Conservation (phyloP, 192 early-diverging fungal genomes). For the Podila epigama region DNA sequence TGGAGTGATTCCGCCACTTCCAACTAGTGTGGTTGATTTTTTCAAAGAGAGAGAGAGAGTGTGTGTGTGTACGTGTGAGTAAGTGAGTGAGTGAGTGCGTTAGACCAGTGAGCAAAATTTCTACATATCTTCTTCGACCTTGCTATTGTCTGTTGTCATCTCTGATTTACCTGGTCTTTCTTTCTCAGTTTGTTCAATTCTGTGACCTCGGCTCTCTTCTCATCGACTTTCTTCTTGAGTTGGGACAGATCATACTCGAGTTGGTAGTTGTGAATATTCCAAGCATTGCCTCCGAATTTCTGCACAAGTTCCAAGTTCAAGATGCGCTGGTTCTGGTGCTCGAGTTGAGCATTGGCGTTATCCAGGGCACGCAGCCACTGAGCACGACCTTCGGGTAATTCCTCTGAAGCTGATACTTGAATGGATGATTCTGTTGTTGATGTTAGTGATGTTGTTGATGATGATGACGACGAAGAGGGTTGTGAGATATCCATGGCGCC, state of each 20-base stretch:
- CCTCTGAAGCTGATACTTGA: slow-evolving; percentile 31
- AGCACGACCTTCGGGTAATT: slow-evolving; percentile 46
- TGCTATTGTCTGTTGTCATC: not conserved
- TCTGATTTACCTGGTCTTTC: slow-evolving; percentile 53
- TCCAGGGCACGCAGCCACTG: slow-evolving; percentile 54
- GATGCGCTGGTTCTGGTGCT: slow-evolving; percentile 59
- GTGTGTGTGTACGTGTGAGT: not conserved
- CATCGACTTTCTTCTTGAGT: slow-evolving; percentile 51
- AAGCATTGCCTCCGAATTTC: slow-evolving; percentile 64
- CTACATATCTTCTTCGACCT: not conserved
- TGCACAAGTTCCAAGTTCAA: slow-evolving; percentile 58
- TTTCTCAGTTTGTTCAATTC: slow-evolving; percentile 61
- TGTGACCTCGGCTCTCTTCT: slow-evolving; percentile 49
- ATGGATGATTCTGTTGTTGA: slow-evolving; percentile 6
- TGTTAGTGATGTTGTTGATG: slow-evolving; percentile 10
- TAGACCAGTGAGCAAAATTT: not conserved
- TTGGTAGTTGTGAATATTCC: slow-evolving; percentile 66
- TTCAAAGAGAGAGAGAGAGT: not conserved
- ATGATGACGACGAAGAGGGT: slow-evolving; percentile 3
- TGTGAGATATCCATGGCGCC: too few relatives aligned
- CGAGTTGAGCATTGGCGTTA: slow-evolving; percentile 61
- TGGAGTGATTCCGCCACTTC: slow-evolving; percentile 52
- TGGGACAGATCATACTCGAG: slow-evolving; percentile 50
- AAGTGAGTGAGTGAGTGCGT: not conserved
- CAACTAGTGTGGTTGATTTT: slow-evolving; percentile 8